phyloP scores from a whole-genome alignment of 148 eudicot genomes.

The Amaranthus cruentus region DNA sequence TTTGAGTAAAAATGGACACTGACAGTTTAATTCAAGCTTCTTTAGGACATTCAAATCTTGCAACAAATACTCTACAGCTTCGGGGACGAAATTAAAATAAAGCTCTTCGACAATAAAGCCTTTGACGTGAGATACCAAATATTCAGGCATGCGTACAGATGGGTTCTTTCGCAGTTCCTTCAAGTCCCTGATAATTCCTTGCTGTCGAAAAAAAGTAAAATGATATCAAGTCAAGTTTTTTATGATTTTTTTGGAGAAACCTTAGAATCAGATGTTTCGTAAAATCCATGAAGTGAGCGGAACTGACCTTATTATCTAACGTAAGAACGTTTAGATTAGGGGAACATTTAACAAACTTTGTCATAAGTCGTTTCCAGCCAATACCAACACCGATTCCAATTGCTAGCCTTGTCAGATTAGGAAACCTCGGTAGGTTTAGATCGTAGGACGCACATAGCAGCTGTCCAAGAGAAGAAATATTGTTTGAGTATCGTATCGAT shows the following conservation, averaged over 20 bases:
- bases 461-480: slow-evolving; percentile 9
- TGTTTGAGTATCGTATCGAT: background rate
- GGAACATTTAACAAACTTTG: slow-evolving; percentile 22
- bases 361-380: slow-evolving; percentile 20
- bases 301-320: slow-evolving; percentile 28
- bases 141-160: slow-evolving; percentile 12
- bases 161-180: slow-evolving; percentile 17
- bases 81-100: slow-evolving; percentile 20
- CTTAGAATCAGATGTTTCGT: background rate
- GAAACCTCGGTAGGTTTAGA: slow-evolving; percentile 20
- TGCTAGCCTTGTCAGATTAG: slow-evolving; percentile 16
- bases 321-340: slow-evolving; percentile 8
- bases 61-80: slow-evolving; percentile 14
- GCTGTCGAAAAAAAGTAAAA: slow-evolving; percentile 11
- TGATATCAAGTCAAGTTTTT: background rate
- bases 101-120: slow-evolving; percentile 10
- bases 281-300: background rate
- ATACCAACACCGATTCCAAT: slow-evolving; percentile 25
- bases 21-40: slow-evolving; percentile 23
- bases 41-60: slow-evolving; percentile 22
- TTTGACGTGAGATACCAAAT: slow-evolving; percentile 15
- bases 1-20: slow-evolving; percentile 20
- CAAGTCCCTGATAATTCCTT: slow-evolving; percentile 7
- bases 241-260: too few relatives aligned
- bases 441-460: slow-evolving; percentile 7